Conservation (phyloP, 495 filamentous ascomycete species). For the Lophiotrema nucula region DNA sequence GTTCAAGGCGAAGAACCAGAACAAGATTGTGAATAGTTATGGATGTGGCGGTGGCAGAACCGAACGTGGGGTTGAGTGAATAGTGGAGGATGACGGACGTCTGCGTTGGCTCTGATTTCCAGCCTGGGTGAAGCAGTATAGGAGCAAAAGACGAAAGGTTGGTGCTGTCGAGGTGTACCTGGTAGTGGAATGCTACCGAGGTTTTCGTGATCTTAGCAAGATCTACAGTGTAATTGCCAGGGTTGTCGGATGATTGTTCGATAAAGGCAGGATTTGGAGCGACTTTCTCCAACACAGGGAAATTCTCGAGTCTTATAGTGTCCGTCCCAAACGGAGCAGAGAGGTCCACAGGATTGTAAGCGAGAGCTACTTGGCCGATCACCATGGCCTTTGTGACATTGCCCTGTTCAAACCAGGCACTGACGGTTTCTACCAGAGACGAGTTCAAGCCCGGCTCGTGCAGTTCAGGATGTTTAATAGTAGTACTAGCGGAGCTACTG, state of each 20-base stretch:
- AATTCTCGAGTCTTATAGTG: conserved; percentile 85
- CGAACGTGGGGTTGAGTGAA: conserved; percentile 73
- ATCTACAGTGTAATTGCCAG: conserved; percentile 79
- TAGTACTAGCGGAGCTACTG: conserved; percentile 56
- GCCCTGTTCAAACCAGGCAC: conserved; percentile 75
- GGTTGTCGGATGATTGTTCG: conserved; percentile 62
- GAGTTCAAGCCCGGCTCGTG: conserved; percentile 78
- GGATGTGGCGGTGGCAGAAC: conserved; percentile 41
- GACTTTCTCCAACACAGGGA: conserved; percentile 85
- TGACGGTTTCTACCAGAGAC: conserved; percentile 89
- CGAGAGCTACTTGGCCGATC: conserved; percentile 86
- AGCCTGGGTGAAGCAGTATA: conserved; percentile 72
- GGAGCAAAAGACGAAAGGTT: conserved; percentile 69
- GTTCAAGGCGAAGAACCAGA: conserved; percentile 75
- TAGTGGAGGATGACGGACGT: conserved; percentile 82
- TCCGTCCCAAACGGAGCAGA: conserved; percentile 54
- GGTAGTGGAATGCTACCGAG: conserved; percentile 89
- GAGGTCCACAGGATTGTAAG: conserved; percentile 65
- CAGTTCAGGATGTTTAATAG: conserved; percentile 77
- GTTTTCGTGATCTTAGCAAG: conserved; percentile 68
- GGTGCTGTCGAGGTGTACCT: conserved; percentile 72
- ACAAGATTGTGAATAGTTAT: conserved; percentile 76
- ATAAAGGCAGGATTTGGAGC: conserved; percentile 92
- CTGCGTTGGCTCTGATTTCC: conserved; percentile 81
- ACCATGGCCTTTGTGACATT: conserved; percentile 68